Base-by-base conservation (phyloP, 2,329 filamentous ascomycete genomes). In the Sporothrix brasiliensis region DNA sequence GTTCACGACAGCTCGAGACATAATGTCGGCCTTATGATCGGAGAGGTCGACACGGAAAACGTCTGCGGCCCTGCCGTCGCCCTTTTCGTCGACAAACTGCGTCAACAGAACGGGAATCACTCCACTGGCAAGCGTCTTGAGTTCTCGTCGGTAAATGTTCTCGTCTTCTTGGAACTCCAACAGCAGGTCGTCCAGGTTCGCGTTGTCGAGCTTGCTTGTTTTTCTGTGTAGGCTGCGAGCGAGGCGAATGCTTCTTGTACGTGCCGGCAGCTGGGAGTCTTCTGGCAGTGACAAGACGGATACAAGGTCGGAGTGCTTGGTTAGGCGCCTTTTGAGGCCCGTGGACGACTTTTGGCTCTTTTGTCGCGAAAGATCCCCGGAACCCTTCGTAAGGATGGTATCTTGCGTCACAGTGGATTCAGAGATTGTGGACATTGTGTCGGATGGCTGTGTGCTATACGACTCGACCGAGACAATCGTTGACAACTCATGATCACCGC, bases 91-190 rank as follows among this genome's bases (percentile, higher is more conserved):
- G 14, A 97, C 86, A 10, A 97, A 92, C 74, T 93, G 92, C 11
- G 90, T 92, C 67, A 99, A 82, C 1, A 99, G 85, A 2, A 98
- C 94, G 0, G 95, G 95, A 70, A 99, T 92, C 27, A 99, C 94
- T 70, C 95, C 95, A 75, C 97, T 94, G 9, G 98, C 94, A 44
- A 99, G 81, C 0, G 95, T 97, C 77, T 93, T 93, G 44, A 99
- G 85, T 79, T 99, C 95, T 69, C 94, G 88, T 80, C 91, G 90
- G 77, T 98, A 99, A 74, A 95, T 91, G 58, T 87, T 83, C 79
- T 99, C 95, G 75, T 98, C 95, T 5, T 91, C 87, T 13, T 87
- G 84, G 73, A 99, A 89, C 77, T 97, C 93, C 68, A 86, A 85
- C 78, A 98, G 86, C 24, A 98, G 82, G 73, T 94, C 93, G 27